A percentile compares a stretch with the other conserved stretches of the same genome.
These are phyloP conservation scores for Hanseniaspora meyeri DNA, from an alignment of 805 yeast genomes.

Conservation along the genomic window DNA sequence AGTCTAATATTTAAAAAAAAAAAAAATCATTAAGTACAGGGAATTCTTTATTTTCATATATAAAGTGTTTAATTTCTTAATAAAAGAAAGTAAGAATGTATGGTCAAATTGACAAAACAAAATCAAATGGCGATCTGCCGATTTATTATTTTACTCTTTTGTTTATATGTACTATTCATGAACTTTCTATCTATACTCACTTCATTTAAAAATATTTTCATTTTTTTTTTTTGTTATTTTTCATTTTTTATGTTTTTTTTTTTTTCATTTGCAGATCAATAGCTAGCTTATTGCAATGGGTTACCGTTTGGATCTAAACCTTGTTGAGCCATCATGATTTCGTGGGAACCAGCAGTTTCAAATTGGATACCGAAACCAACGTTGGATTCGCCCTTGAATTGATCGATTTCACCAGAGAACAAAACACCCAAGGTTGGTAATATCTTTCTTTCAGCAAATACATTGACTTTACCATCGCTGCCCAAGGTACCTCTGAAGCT, in stretches of 20 bases:
- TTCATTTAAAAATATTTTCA: background rate
- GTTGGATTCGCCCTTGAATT: conserved; percentile 60
- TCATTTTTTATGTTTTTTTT: background rate
- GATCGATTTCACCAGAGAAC: conserved; percentile 89
- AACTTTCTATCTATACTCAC: no score
- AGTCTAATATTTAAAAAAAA: no score
- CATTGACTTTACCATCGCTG: conserved; percentile 78
- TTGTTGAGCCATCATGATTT: conserved; percentile 81
- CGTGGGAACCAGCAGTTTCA: conserved; percentile 90
- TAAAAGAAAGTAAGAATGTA: background rate
- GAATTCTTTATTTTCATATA: background rate
- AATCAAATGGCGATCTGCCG: no score
- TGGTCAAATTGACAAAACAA: background rate
- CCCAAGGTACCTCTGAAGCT: conserved; percentile 91
- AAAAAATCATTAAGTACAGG: conserved; percentile 6
- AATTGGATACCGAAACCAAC: conserved; percentile 91
- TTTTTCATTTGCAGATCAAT: background rate
- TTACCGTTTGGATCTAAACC: conserved; percentile 78
- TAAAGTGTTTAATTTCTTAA: background rate
- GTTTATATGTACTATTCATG: no score
- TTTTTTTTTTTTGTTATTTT: conserved; percentile 10
- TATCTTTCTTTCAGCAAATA: conserved; percentile 84
- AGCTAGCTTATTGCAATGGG: conserved; percentile 60
- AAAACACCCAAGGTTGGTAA: conserved; percentile 80
- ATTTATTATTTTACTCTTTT: no score